Percentiles rank a stretch among this genome's conserved stretches.
Evolutionary conservation across 176 grass and related monocot species (phyloP).

Genomic region (Tillandsia leiboldiana): DNA sequence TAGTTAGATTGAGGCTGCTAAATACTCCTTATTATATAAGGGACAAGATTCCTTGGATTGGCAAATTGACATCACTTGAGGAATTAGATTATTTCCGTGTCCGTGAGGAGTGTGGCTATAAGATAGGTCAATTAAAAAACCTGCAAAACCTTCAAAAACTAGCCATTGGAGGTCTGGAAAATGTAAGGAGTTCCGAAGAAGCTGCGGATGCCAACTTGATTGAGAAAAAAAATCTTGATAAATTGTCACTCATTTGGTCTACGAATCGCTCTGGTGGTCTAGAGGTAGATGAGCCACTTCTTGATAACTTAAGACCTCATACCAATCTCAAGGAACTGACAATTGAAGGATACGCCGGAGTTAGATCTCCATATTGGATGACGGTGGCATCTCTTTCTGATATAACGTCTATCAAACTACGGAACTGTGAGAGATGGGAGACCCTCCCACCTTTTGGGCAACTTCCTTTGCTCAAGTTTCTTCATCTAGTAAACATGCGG

Average conservation of each 20-base stretch:
- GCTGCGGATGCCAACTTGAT: constrained; percentile 11
- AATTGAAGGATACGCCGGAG: constrained; percentile 16
- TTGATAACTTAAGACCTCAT: constrained; percentile 20
- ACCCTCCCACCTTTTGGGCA: constrained; percentile 26
- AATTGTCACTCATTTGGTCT: constrained; percentile 20
- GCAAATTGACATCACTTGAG: too few species aligned
- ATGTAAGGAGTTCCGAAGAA: constrained; percentile 10
- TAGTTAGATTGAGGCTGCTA: too few species aligned
- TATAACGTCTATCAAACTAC: constrained; percentile 14
- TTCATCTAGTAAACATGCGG: constrained; percentile 14
- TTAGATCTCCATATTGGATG: constrained; percentile 27
- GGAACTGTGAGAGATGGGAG: constrained; percentile 14
- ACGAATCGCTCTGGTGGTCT: background rate
- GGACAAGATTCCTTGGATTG: too few species aligned
- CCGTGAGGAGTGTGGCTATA: too few species aligned
- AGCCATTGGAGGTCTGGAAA: too few species aligned
- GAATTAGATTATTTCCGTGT: too few species aligned
- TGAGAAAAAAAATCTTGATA: constrained; percentile 17
- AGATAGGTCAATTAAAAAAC: too few species aligned
- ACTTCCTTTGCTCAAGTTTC: constrained; percentile 27
- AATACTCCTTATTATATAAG: too few species aligned
- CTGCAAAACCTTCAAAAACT: too few species aligned
- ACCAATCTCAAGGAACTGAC: constrained; percentile 10
- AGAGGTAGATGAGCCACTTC: constrained; percentile 8
- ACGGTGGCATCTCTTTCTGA: constrained; percentile 2